Conservation (phyloP, 140 eudicot species). For the Senecio squalidus region DNA sequence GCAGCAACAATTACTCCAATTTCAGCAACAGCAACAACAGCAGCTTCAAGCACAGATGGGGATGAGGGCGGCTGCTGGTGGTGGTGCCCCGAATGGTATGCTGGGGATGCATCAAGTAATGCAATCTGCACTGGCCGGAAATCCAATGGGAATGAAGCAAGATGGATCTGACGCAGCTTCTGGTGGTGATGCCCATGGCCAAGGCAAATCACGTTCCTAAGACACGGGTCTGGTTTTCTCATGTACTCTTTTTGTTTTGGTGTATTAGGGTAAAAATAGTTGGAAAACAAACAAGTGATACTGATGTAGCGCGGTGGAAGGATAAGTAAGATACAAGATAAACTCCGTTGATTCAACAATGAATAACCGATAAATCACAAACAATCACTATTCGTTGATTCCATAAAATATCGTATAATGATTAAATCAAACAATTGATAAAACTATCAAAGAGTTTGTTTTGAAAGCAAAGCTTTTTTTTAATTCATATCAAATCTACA, state of each 20-base stretch:
- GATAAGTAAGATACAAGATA: too few species aligned
- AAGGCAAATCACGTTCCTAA: conserved; percentile 42
- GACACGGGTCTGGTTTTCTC: conserved; percentile 2
- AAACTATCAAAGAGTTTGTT: too few species aligned
- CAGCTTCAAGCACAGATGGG: conserved; percentile 62
- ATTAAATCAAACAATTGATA: too few species aligned
- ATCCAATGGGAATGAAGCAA: conserved; percentile 39
- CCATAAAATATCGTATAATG: too few species aligned
- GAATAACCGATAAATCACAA: too few species aligned
- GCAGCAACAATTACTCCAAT: conserved; percentile 62
- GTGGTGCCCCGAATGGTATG: conserved; percentile 54
- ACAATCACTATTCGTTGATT: too few species aligned
- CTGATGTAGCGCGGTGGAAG: too few species aligned
- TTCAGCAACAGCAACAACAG: conserved; percentile 72
- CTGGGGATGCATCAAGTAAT: conserved; percentile 54
- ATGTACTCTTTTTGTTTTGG: conserved; percentile 19
- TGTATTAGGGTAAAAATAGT: conserved; percentile 10
- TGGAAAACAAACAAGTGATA: conserved; percentile 11
- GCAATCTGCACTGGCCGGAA: conserved; percentile 44
- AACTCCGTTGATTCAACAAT: too few species aligned
- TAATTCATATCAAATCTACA: too few species aligned
- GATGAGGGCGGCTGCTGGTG: too few species aligned
- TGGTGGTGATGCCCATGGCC: conserved; percentile 60
- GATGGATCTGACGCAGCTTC: conserved; percentile 47
- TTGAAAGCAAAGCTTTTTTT: too few species aligned